Evolutionary conservation across 2,329 filamentous ascomycete genomes (phyloP).

Genomic region (Alternaria panax): DNA sequence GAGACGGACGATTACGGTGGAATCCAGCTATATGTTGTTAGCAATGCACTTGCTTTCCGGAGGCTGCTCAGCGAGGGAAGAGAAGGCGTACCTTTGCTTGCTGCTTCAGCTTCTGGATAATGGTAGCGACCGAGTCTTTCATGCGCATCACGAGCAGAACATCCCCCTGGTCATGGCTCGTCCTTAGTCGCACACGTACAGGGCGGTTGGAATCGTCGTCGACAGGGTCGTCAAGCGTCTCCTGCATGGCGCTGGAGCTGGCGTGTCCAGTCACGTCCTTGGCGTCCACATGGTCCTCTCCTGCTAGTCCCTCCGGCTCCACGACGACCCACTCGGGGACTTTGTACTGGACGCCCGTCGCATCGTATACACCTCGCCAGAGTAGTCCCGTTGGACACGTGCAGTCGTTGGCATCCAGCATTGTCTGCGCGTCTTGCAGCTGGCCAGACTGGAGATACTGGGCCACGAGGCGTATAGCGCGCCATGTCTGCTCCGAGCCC

Average conservation of each 20-base stretch:
- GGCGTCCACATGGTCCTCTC: conserved; percentile 28
- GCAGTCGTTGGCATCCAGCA: conserved; percentile 76
- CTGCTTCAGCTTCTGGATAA: conserved; percentile 69
- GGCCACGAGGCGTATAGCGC: conserved; percentile 72
- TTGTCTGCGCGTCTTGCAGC: conserved; percentile 70
- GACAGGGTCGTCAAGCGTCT: conserved; percentile 42
- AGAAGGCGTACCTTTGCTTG: conserved; percentile 65
- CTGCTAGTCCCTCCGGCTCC: conserved; percentile 52
- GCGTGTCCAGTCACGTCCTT: conserved; percentile 22
- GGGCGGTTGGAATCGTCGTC: conserved; percentile 31
- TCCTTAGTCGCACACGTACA: conserved; percentile 44
- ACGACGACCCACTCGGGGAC: conserved; percentile 56
- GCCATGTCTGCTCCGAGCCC: conserved; percentile 81
- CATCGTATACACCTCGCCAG: conserved; percentile 55
- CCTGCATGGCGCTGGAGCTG: background rate
- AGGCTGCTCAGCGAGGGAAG: background rate
- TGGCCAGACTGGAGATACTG: conserved; percentile 68
- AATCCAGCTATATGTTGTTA: conserved; percentile 57
- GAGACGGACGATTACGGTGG: conserved; percentile 69
- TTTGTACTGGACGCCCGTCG: conserved; percentile 53
- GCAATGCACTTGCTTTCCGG: background rate
- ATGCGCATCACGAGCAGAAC: conserved; percentile 44
- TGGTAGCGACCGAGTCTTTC: conserved; percentile 65
- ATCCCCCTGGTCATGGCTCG: conserved; percentile 51
- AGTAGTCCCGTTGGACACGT: conserved; percentile 55